These are phyloP conservation scores for Chrysosporium queenslandicum DNA, from an alignment of 2,329 filamentous ascomycete species.

Conservation along the genomic window DNA sequence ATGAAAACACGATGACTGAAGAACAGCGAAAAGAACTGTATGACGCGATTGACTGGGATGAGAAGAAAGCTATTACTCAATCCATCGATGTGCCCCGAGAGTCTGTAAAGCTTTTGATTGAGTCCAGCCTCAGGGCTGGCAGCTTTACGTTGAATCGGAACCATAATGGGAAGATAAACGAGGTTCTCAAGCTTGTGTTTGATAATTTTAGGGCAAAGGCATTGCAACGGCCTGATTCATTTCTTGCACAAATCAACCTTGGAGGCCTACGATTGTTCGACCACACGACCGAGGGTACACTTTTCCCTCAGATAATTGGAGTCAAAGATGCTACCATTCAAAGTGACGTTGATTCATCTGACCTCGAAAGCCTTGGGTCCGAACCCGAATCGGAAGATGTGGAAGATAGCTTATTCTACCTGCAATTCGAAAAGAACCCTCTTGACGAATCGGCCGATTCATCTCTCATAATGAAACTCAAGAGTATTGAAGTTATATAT, in stretches of 20 bases:
- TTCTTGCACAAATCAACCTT: slow-evolving; percentile 77
- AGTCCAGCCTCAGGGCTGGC: slow-evolving; percentile 85
- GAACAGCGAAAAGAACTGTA: slow-evolving; percentile 95
- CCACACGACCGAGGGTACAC: slow-evolving; percentile 79
- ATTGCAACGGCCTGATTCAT: slow-evolving; percentile 79
- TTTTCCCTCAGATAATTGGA: slow-evolving; percentile 89
- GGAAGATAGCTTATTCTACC: slow-evolving; percentile 76
- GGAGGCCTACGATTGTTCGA: slow-evolving; percentile 92
- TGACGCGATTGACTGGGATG: slow-evolving; percentile 95
- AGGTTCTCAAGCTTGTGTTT: slow-evolving; percentile 85
- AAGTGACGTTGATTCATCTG: slow-evolving; percentile 32
- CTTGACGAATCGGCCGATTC: slow-evolving; percentile 87
- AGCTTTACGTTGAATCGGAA: slow-evolving; percentile 89
- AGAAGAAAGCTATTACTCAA: slow-evolving; percentile 81
- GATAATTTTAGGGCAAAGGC: slow-evolving; percentile 89
- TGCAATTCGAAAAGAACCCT: slow-evolving; percentile 90
- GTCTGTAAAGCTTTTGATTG: slow-evolving; percentile 82
- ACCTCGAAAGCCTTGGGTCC: slow-evolving; percentile 22
- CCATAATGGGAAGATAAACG: slow-evolving; percentile 63
- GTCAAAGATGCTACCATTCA: slow-evolving; percentile 62
- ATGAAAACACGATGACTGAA: slow-evolving; percentile 83
- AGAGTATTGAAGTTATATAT: slow-evolving; percentile 93
- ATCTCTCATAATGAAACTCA: slow-evolving; percentile 79
- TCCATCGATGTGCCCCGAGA: slow-evolving; percentile 84
- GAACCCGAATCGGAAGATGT: slow-evolving; percentile 36